These are phyloP conservation scores for Jatropha curcas DNA, from an alignment of 345 rosid species.

Conservation along the genomic window DNA sequence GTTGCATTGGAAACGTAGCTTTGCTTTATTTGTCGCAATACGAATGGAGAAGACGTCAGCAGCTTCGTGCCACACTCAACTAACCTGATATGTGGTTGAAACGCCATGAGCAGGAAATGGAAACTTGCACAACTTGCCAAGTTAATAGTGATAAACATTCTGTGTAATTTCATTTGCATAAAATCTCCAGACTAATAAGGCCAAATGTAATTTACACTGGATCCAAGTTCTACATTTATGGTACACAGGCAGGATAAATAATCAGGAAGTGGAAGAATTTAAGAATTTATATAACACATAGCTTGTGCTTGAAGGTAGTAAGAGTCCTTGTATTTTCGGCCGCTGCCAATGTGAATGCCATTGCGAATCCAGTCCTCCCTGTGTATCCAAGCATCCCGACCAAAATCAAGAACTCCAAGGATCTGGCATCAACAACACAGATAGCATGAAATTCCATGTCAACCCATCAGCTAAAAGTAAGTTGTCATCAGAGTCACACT, in stretches of 20 bases:
- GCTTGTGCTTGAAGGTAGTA: constrained; percentile 83
- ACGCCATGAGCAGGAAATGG: background rate
- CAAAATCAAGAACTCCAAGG: constrained; percentile 76
- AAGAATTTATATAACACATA: constrained; percentile 65
- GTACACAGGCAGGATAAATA: background rate
- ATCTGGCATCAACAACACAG: constrained; percentile 37
- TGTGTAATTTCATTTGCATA: background rate
- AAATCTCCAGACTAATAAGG: background rate
- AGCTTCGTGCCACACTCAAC: too few relatives aligned
- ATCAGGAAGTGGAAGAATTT: background rate
- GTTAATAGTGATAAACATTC: too few relatives aligned
- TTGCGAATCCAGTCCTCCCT: constrained; percentile 80
- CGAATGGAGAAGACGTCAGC: too few relatives aligned
- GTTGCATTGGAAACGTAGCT: too few relatives aligned
- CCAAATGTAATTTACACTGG: background rate
- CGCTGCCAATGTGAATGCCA: constrained; percentile 73
- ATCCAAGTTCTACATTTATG: background rate
- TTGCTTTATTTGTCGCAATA: too few relatives aligned
- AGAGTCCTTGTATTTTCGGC: constrained; percentile 90
- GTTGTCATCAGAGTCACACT: background rate
- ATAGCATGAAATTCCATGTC: background rate
- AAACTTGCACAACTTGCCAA: too few relatives aligned
- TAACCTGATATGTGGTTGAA: too few relatives aligned
- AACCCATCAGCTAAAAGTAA: background rate
- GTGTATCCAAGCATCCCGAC: constrained; percentile 90